Base-by-base conservation (phyloP, 192 early-diverging fungal genomes). In the Spinellus fusiger region DNA sequence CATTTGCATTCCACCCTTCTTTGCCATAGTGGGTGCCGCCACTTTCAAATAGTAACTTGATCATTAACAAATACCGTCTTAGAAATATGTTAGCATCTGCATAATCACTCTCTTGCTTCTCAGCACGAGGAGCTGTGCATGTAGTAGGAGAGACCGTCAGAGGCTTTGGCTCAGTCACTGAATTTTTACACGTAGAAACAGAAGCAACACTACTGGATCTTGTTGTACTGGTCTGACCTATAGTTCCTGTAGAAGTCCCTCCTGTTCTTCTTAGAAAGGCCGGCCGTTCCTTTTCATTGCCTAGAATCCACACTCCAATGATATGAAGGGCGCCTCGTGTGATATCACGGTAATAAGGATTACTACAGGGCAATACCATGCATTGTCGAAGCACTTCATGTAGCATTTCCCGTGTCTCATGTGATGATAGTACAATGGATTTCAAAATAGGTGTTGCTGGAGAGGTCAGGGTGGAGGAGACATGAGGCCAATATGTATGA, bases 331-430 rank as follows among this genome's bases (percentile, higher is more conserved):
- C 84, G 18, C 84, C 80, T 8, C 85, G 68, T 0, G 77, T 77
- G 32, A 89, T 83, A 37, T 89, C 85, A 70, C 80, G 77, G 62
- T 86, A 83, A 25, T 77, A 56, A 0, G 68, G 59, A 40, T 77
- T 79, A 18, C 66, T 75, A 49, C 68, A 73, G 7, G 90, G 90
- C 15, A 88, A 27, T 37, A 85, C 56, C n/a, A 93, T 60, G 4
- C 79, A 73, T 66, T 93, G 91, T 47, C 85, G 67, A 2, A 93
- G 54, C 40, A 88, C 75, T 62, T 93, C 91, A 64, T 93, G 90
- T 20, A 89, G 72, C 32, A 90, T 76, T 64, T 93, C 90, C 1
- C 89, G 62, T 49, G 86, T 88, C 37, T 71, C 75, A 38, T 81
- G 75, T 0, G 75, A 73, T 1, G 73, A 73, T 20, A 77, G 65